Evolutionary conservation across 176 grass and related monocot species (phyloP), one percentile per base, ranked within the genome.

Genomic region (Ananas comosus): DNA sequence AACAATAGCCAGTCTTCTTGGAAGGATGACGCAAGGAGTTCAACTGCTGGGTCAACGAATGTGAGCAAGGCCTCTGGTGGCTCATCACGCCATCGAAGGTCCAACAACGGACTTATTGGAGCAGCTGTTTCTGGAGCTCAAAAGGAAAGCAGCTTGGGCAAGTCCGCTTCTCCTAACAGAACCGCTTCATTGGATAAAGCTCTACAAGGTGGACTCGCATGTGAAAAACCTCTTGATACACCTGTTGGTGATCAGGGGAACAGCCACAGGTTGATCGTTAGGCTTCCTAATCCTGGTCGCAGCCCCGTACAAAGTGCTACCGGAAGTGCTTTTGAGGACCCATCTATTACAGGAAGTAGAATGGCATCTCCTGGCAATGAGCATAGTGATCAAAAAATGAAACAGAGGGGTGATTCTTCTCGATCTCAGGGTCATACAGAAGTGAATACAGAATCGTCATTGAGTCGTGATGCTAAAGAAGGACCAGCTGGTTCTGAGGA

Each of bases 1-100:
- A 91, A 91, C 59, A 91, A 96, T 52, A 96, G 92, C 70, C 92
- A 96, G 63, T 91, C 92, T 50, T 89, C 74, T 11, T 88, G 74
- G 77, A 88, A 86, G 51, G 88, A 96, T 69, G 92, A 91, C 5
- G 81, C 85, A 1, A 81, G 75, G 67, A 91, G 85, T 78, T 96
- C 92, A 72, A 96, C 85, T 69, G 83, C 88, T 64, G 88, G 78
- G 49, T 96, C 92, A 71, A 78, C 67, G 1, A 75, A 76, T 86
- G 79, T 73, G 66, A 76, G 74, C 50, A 96, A 87, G 86, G 58
- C 65, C 67, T 88, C 88, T 11, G 83, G 88, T n/a, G 70, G 83
- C 67, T 85, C 84, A 63, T 80, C 81, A 22, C 88, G 73, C 49
- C 88, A 89, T 83, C 75, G 83, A 73, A 91, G 85, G 67, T 64